Evolutionary conservation across 2,329 filamentous ascomycete genomes (phyloP).

Genomic region (Plectosphaerella cucumerina): DNA sequence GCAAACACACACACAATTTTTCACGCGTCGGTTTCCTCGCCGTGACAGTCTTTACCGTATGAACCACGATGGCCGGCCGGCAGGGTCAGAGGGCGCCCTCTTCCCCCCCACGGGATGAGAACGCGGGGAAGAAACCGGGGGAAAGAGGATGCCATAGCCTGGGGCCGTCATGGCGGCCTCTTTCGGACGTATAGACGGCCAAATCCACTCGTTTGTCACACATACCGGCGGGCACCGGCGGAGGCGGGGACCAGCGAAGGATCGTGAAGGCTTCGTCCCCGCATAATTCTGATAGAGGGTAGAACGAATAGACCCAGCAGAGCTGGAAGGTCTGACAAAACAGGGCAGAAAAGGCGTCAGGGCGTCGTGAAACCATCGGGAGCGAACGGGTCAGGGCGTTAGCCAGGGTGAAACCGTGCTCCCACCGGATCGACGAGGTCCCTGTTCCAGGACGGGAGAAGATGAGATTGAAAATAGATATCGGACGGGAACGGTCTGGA

Average conservation of each 20-base stretch:
- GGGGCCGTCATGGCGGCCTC: too few relatives aligned
- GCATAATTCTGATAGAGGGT: too few relatives aligned
- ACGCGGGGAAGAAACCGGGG: not conserved
- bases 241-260: not conserved
- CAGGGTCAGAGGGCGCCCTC: too few relatives aligned
- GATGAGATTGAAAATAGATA: not conserved
- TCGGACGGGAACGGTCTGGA: too few relatives aligned
- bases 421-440: not conserved
- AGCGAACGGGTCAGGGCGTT: not conserved
- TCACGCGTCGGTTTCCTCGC: too few relatives aligned
- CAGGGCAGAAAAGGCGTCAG: not conserved
- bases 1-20: too few relatives aligned
- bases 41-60: too few relatives aligned
- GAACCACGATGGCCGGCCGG: too few relatives aligned
- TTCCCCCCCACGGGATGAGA: not conserved
- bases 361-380: not conserved
- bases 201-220: slow-evolving; percentile 1
- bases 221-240: not conserved
- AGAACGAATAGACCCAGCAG: not conserved
- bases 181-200: not conserved
- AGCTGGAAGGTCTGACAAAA: not conserved
- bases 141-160: not conserved
- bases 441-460: not conserved
- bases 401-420: not conserved
- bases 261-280: not conserved